phyloP scores from a whole-genome alignment of 2,329 filamentous ascomycete genomes.

The Exserohilum rostratum region DNA sequence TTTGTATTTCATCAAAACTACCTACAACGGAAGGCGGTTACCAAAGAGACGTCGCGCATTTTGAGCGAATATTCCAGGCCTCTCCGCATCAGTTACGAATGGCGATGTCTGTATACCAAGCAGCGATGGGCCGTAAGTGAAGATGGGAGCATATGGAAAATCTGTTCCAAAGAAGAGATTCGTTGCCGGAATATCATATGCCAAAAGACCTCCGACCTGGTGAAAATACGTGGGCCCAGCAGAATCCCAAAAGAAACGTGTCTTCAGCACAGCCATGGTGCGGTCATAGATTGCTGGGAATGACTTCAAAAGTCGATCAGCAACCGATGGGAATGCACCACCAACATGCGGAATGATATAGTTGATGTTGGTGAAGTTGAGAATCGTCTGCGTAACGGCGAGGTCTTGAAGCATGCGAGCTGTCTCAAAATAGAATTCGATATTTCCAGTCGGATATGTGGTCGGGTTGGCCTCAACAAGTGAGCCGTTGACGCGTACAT shows the following conservation, averaged over 20 bases:
- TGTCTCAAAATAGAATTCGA: conserved; percentile 20
- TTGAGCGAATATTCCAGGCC: background rate
- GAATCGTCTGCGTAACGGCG: conserved; percentile 4
- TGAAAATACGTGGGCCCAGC: conserved; percentile 12
- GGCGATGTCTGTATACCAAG: conserved; percentile 2
- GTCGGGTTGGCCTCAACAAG: conserved; percentile 8
- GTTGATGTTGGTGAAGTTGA: conserved; percentile 16
- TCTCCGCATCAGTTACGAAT: background rate
- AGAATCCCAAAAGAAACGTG: conserved; percentile 12
- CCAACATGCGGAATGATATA: conserved; percentile 16
- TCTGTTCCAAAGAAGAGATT: conserved; percentile 15
- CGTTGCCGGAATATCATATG: conserved; percentile 3
- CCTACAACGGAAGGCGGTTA: background rate
- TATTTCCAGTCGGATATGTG: conserved; percentile 4
- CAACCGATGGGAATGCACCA: conserved; percentile 12
- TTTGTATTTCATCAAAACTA: background rate
- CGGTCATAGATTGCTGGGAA: conserved; percentile 4
- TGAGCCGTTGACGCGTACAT: background rate
- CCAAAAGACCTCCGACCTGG: conserved; percentile 11
- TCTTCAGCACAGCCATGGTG: background rate
- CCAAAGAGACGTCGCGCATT: background rate
- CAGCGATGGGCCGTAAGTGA: conserved; percentile 3
- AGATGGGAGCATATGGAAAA: conserved; percentile 9
- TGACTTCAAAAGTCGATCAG: conserved; percentile 4
- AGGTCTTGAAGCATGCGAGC: conserved; percentile 14